Conservation (phyloP, 2,329 filamentous ascomycete species). For the Chaetomiaceae sp. region DNA sequence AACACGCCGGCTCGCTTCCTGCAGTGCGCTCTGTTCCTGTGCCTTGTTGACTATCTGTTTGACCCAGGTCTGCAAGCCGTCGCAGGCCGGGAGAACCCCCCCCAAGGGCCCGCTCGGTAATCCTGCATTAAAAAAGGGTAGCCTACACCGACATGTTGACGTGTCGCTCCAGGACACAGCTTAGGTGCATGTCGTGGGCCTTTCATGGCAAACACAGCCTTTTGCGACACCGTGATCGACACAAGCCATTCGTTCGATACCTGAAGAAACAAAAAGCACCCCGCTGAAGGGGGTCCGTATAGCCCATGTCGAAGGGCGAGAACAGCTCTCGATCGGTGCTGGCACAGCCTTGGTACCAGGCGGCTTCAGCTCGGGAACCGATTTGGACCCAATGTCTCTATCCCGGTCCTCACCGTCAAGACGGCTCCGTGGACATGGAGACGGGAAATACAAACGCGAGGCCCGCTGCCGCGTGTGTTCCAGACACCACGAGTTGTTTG, state of each 20-base stretch:
- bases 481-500: constrained; percentile 23
- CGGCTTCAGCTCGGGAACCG: neutral
- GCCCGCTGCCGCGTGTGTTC: constrained; percentile 21
- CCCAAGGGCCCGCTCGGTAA: constrained; percentile 6
- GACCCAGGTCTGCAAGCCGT: constrained; percentile 23
- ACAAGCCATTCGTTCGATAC: constrained; percentile 19
- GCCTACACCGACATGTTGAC: constrained; percentile 27
- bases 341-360: constrained; percentile 18
- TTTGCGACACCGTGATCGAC: constrained; percentile 5
- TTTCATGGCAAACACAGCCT: constrained; percentile 17
- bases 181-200: constrained; percentile 17
- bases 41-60: constrained; percentile 23
- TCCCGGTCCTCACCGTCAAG: constrained; percentile 8
- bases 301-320: constrained; percentile 7
- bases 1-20: constrained; percentile 14
- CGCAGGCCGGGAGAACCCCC: constrained; percentile 8
- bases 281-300: constrained; percentile 2
- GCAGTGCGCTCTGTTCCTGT: constrained; percentile 15
- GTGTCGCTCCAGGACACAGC: constrained; percentile 23
- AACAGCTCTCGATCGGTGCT: constrained; percentile 13
- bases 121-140: constrained; percentile 12
- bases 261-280: constrained; percentile 14
- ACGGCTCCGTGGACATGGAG: constrained; percentile 16
- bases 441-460: constrained; percentile 25
- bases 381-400: neutral